phyloP scores from a whole-genome alignment of 2,329 filamentous ascomycete genomes.

The Aspergillus viridinutans region DNA sequence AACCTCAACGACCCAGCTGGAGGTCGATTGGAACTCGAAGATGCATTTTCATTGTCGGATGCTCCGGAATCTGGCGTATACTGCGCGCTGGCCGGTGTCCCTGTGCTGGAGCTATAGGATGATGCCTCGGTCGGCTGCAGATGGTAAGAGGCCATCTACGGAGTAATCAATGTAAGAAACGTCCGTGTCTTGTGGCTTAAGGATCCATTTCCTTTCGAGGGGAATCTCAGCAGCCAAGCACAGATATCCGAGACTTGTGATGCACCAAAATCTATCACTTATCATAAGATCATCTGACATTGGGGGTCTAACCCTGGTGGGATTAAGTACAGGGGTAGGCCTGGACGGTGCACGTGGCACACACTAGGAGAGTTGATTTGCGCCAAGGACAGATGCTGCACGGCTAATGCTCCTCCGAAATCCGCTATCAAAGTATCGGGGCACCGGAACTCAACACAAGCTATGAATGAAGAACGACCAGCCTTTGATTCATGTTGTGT shows the following conservation, averaged over 20 bases:
- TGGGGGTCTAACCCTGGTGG: neutral
- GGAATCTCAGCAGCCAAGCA: neutral
- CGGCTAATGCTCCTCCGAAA: neutral
- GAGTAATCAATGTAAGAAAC: neutral
- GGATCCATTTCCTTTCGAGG: neutral
- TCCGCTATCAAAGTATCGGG: neutral
- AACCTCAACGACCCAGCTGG: conserved; percentile 23
- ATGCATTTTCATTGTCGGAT: conserved; percentile 22
- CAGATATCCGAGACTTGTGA: neutral
- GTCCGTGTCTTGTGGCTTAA: neutral
- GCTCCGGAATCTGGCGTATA: conserved; percentile 34
- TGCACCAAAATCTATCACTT: neutral
- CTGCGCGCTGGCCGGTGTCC: conserved; percentile 22
- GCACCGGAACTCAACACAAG: neutral
- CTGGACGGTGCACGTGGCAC: conserved; percentile 7
- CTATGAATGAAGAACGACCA: neutral
- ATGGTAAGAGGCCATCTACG: conserved; percentile 22
- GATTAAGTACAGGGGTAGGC: neutral
- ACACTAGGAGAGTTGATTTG: conserved; percentile 5
- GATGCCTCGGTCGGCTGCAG: conserved; percentile 22
- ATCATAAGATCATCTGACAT: neutral
- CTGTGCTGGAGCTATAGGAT: conserved; percentile 23
- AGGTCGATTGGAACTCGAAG: conserved; percentile 13
- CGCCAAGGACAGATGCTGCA: conserved; percentile 7
- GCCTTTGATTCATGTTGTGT: neutral